These are phyloP conservation scores for Fusarium tanahbumbuense DNA, from an alignment of 2,329 filamentous ascomycete genomes.

Conservation along the genomic window DNA sequence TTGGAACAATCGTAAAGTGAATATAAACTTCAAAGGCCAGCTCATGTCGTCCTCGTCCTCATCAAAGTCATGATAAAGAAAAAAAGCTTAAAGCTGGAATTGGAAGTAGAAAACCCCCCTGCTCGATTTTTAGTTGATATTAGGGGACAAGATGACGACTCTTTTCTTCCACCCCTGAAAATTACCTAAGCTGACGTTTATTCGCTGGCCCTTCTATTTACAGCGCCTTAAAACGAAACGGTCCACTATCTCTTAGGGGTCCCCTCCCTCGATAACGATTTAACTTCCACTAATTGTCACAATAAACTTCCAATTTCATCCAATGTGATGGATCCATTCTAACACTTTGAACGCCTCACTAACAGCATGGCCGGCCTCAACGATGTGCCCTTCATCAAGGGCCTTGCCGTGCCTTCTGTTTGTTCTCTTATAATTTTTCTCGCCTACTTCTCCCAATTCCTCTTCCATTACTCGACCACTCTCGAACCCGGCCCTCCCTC, in stretches of 20 bases:
- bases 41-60: neutral
- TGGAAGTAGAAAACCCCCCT: slow-evolving; percentile 12
- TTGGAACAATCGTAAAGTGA: neutral
- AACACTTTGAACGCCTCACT: slow-evolving; percentile 6
- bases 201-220: slow-evolving; percentile 5
- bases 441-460: slow-evolving; percentile 76
- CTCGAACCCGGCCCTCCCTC: slow-evolving; percentile 71
- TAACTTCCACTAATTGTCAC: neutral
- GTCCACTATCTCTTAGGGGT: slow-evolving; percentile 16
- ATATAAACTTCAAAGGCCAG: neutral
- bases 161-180: slow-evolving; percentile 20
- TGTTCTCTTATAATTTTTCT: slow-evolving; percentile 75
- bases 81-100: neutral
- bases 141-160: slow-evolving; percentile 36
- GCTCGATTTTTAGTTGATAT: slow-evolving; percentile 26
- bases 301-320: neutral
- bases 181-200: slow-evolving; percentile 34
- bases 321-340: slow-evolving; percentile 22
- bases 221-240: slow-evolving; percentile 8
- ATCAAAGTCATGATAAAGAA: slow-evolving; percentile 33
- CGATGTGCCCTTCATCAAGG: slow-evolving; percentile 59
- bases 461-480: slow-evolving; percentile 67
- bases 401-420: slow-evolving; percentile 75
- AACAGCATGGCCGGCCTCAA: slow-evolving; percentile 56
- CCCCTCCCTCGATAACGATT: slow-evolving; percentile 8